These are phyloP conservation scores for Neopestalotiopsis sp. DNA, from an alignment of 2,329 filamentous ascomycete species.

Conservation along the genomic window DNA sequence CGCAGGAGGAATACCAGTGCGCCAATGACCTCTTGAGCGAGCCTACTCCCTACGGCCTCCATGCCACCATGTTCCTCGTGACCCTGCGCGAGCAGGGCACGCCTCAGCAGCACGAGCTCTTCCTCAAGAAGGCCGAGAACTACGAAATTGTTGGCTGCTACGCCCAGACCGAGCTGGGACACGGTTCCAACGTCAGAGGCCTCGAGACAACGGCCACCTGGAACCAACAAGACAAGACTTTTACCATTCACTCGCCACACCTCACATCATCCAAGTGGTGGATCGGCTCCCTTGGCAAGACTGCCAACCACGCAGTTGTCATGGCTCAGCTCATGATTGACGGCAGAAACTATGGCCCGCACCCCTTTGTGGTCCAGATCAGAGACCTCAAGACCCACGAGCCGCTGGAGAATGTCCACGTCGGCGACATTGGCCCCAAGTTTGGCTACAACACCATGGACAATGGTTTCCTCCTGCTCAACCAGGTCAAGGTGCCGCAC, in stretches of 20 bases:
- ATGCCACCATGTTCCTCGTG: conserved; percentile 59
- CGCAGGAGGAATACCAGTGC: conserved; percentile 63
- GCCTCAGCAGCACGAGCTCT: conserved; percentile 75
- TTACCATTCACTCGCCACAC: conserved; percentile 74
- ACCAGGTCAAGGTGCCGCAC: conserved; percentile 77
- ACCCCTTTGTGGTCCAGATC: conserved; percentile 80
- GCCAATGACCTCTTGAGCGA: conserved; percentile 76
- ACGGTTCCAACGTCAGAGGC: conserved; percentile 78
- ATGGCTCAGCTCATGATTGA: conserved; percentile 77
- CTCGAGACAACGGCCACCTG: conserved; percentile 77
- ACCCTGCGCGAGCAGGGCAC: conserved; percentile 76
- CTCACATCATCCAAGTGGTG: conserved; percentile 84
- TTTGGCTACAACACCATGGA: conserved; percentile 84
- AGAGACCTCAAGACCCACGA: conserved; percentile 73
- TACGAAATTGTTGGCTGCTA: conserved; percentile 82
- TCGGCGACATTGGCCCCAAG: conserved; percentile 83
- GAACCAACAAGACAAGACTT: conserved; percentile 76
- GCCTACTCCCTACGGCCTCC: conserved; percentile 75
- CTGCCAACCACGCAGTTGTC: conserved; percentile 78
- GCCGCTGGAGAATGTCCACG: conserved; percentile 71
- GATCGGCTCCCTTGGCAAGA: conserved; percentile 79
- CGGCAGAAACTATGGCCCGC: conserved; percentile 74
- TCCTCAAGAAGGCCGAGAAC: conserved; percentile 70
- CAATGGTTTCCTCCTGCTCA: conserved; percentile 80
- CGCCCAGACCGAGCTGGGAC: conserved; percentile 80